phyloP scores from a whole-genome alignment of 2,329 filamentous ascomycete species.

The Pestalotiopsis sp. region DNA sequence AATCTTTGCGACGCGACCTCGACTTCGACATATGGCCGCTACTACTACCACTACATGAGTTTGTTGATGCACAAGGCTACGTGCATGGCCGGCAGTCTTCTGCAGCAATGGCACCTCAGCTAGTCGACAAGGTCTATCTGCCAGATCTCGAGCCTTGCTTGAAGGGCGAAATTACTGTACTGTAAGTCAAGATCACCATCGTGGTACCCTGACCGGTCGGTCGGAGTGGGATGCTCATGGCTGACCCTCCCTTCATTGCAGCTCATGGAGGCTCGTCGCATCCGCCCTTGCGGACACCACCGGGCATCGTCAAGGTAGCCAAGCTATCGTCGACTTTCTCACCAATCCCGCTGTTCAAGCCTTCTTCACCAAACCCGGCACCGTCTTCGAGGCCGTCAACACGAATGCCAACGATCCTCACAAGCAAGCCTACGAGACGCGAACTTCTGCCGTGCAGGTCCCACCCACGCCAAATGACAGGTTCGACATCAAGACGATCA shows the following conservation, averaged over 20 bases:
- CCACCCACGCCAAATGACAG: constrained; percentile 66
- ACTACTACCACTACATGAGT: constrained; percentile 24
- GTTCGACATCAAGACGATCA: constrained; percentile 77
- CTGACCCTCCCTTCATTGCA: constrained; percentile 30
- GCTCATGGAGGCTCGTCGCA: constrained; percentile 64
- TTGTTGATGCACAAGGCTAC: constrained; percentile 26
- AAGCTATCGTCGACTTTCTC: constrained; percentile 68
- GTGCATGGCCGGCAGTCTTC: constrained; percentile 47
- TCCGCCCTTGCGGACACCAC: constrained; percentile 57
- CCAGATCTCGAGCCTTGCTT: constrained; percentile 85
- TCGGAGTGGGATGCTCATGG: constrained; percentile 13
- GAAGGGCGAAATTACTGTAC: constrained; percentile 74
- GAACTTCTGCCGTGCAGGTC: constrained; percentile 84
- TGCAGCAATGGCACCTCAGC: constrained; percentile 67
- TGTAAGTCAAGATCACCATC: constrained; percentile 61
- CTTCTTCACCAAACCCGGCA: constrained; percentile 69
- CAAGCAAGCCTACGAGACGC: constrained; percentile 76
- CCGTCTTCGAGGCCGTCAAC: constrained; percentile 59
- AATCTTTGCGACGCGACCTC: constrained; percentile 10
- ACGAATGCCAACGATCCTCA: constrained; percentile 52
- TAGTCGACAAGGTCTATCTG: constrained; percentile 73
- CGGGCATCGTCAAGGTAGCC: constrained; percentile 54
- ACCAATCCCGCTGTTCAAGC: constrained; percentile 67
- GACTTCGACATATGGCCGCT: constrained; percentile 11
- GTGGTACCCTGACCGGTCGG: constrained; percentile 11